Evolutionary conservation across 2,329 filamentous ascomycete species (phyloP), one percentile per base, ranked within the genome.

Genomic region (Cordyceps tenuipes): DNA sequence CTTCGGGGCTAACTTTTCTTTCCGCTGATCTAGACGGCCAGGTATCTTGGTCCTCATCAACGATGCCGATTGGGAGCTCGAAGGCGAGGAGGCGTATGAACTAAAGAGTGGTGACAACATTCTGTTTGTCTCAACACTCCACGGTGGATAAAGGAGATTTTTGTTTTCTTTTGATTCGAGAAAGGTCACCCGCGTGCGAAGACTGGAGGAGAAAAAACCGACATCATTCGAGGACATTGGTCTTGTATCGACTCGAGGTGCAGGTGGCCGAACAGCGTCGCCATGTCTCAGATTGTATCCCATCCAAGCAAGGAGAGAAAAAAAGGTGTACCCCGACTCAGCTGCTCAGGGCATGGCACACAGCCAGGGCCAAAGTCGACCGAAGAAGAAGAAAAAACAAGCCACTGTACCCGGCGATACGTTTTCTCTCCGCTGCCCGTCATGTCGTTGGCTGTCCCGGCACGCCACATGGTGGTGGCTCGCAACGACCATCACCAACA

Each of bases 21-120:
- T 15, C 23, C 43, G 41, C 13, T 19, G 41, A 39, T 65, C 62
- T 66, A 97, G 93, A 62, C 91, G 94, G 57, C 94, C 94, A 5
- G 94, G 94, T 3, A 96, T 99, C 72, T 83, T 99, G 48, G 93
- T 97, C 31, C 81, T 99, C 61, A 96, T 99, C 73, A 99, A 99
- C 71, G 94, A 99, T 68, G 90, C 91, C 29, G 94, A 99, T 73
- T 99, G 94, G 94, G 94, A 97, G 73, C 83, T 99, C 13, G 94
- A 97, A 75, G 94, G 92, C 19, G 93, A 97, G 75, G 91, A 94
- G 70, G 82, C 85, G 65, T 97, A 97, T 71, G 87, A 91, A 74
- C 76, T 99, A 61, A 86, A 93, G 74, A 75, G 79, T 63, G 83
- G 86, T 61, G 94, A 99, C 76, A 93, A 89, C 70, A 89, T 99